phyloP scores from a whole-genome alignment of 129 eudicot genomes.

The Chrysanthemum seticuspe region DNA sequence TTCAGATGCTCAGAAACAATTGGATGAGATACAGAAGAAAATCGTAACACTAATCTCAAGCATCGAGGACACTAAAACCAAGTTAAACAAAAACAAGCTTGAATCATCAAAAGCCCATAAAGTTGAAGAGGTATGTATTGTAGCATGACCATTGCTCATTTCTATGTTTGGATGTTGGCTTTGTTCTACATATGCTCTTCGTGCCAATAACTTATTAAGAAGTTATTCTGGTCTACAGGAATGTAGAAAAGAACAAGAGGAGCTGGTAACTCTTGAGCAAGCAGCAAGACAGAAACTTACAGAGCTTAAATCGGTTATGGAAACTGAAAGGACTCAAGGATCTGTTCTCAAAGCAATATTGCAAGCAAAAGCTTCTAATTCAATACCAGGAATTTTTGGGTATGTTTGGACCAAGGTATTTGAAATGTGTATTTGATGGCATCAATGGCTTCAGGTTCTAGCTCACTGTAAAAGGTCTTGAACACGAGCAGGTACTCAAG shows the following conservation, averaged over 20 bases:
- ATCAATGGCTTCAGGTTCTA: no score
- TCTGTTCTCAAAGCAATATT: conserved; percentile 79
- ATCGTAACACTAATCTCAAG: conserved; percentile 53
- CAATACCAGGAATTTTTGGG: conserved; percentile 82
- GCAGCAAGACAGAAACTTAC: conserved; percentile 79
- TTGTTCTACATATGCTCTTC: not conserved
- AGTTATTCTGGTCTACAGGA: conserved; percentile 38
- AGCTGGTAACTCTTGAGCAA: conserved; percentile 70
- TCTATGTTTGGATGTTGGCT: not conserved
- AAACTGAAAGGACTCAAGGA: conserved; percentile 85
- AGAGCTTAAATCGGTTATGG: conserved; percentile 73
- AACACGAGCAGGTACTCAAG: no score
- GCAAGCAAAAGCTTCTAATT: conserved; percentile 75
- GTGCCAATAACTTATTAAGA: not conserved
- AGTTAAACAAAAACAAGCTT: conserved; percentile 53
- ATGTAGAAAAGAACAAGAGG: conserved; percentile 69
- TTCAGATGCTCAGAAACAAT: conserved; percentile 68
- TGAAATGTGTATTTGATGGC: no score
- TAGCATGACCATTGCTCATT: not conserved
- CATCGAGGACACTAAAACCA: conserved; percentile 39
- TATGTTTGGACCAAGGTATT: no score
- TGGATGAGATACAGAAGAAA: conserved; percentile 43
- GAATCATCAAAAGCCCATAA: conserved; percentile 67
- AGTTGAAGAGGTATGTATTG: conserved; percentile 68
- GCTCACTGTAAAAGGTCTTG: no score